Evolutionary conservation across 257 asterid genomes (phyloP).

Genomic region (Striga asiatica): DNA sequence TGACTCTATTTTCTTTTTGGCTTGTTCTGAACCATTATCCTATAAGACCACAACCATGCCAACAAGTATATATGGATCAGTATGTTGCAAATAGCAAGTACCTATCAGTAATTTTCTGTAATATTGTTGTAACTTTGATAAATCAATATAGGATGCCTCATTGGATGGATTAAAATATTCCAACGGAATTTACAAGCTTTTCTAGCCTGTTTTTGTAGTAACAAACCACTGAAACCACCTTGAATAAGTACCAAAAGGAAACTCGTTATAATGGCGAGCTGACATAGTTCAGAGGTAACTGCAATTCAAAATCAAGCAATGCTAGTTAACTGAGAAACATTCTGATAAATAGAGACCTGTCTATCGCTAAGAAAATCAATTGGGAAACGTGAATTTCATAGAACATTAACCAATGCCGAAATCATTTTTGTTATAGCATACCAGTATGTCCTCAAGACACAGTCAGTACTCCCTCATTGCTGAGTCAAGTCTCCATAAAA

Average conservation of each 20-base stretch:
- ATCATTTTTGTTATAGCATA: not conserved
- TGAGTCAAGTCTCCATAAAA: not conserved
- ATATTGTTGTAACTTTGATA: not conserved
- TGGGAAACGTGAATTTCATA: not conserved
- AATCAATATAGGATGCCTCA: not conserved
- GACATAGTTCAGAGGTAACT: not conserved
- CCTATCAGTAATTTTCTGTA: not conserved
- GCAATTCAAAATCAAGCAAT: not conserved
- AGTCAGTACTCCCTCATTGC: not conserved
- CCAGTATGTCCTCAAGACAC: not conserved
- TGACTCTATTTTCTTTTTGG: slow-evolving; percentile 35
- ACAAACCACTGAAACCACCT: not conserved
- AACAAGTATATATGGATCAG: not conserved
- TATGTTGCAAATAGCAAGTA: slow-evolving; percentile 10
- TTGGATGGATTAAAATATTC: not conserved
- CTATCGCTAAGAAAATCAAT: not conserved
- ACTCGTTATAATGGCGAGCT: not conserved
- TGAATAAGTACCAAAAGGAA: not conserved
- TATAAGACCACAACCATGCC: slow-evolving; percentile 24
- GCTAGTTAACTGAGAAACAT: not conserved
- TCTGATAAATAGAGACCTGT: not conserved
- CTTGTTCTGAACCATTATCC: slow-evolving; percentile 36
- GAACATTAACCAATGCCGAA: not conserved
- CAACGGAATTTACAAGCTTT: not conserved
- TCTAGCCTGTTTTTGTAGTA: not conserved